These are phyloP conservation scores for Phyllosticta capitalensis DNA, from an alignment of 2,329 filamentous ascomycete genomes.

Conservation along the genomic window DNA sequence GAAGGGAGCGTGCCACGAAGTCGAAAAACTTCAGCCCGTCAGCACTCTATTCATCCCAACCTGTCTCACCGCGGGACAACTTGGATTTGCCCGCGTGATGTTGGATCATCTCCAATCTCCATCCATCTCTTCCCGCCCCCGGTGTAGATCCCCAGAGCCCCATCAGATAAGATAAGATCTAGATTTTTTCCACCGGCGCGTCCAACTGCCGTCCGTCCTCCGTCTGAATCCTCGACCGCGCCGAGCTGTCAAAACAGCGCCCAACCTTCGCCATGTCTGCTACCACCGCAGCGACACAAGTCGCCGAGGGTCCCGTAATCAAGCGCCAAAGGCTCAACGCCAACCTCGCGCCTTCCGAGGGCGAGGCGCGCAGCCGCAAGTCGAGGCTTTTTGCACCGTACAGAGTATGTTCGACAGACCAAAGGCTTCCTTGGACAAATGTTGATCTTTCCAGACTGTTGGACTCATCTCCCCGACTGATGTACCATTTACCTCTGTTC, in stretches of 20 bases:
- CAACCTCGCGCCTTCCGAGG: slow-evolving; percentile 19
- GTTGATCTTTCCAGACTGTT: slow-evolving; percentile 55
- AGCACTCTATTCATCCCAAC: background rate
- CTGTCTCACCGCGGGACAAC: background rate
- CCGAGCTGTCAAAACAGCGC: background rate
- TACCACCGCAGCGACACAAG: slow-evolving; percentile 28
- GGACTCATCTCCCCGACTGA: slow-evolving; percentile 84
- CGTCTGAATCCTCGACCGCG: background rate
- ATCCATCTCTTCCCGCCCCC: background rate
- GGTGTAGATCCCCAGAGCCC: slow-evolving; percentile 4
- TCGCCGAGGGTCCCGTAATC: slow-evolving; percentile 45
- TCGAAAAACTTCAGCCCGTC: background rate
- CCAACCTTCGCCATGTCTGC: slow-evolving; percentile 2
- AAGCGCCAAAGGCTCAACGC: slow-evolving; percentile 64
- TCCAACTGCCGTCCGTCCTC: slow-evolving; percentile 1
- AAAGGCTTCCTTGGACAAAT: slow-evolving; percentile 13
- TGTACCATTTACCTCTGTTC: slow-evolving; percentile 82
- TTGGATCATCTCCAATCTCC: background rate
- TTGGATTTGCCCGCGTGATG: background rate
- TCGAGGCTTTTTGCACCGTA: slow-evolving; percentile 91
- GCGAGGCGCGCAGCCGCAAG: slow-evolving; percentile 21
- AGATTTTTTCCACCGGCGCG: slow-evolving; percentile 8
- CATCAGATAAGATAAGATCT: background rate
- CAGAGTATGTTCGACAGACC: slow-evolving; percentile 49
- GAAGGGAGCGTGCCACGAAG: background rate